Conservation (phyloP, 768 basidiomycete species). For the Lepiota venenata region DNA sequence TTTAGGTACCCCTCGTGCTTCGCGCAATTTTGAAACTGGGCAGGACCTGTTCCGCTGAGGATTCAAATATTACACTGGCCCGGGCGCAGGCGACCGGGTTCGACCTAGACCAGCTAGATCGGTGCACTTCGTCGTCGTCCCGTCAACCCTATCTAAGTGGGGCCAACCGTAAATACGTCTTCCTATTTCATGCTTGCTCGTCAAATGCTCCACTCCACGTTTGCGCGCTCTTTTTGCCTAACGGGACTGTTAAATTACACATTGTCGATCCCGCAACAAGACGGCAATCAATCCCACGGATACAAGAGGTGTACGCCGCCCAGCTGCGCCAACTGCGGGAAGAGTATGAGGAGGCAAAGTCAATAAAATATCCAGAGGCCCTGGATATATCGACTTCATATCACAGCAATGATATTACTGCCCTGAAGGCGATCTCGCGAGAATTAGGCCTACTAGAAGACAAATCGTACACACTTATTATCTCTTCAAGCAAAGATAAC, state of each 20-base stretch:
- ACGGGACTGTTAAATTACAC: conserved; percentile 69
- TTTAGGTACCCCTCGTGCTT: conserved; percentile 70
- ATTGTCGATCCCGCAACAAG: conserved; percentile 89
- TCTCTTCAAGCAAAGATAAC: conserved; percentile 85
- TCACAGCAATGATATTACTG: conserved; percentile 74
- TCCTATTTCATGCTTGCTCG: conserved; percentile 85
- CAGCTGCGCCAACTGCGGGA: conserved; percentile 49
- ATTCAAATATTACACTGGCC: conserved; percentile 69
- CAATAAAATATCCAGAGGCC: conserved; percentile 62
- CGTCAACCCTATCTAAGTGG: conserved; percentile 76
- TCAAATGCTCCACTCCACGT: conserved; percentile 75
- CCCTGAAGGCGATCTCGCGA: conserved; percentile 82
- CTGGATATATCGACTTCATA: conserved; percentile 68
- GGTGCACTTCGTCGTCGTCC: conserved; percentile 51
- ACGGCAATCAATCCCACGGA: conserved; percentile 74
- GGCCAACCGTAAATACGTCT: conserved; percentile 67
- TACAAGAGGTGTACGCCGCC: conserved; percentile 73
- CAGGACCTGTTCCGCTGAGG: conserved; percentile 70
- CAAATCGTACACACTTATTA: conserved; percentile 69
- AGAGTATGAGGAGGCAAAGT: conserved; percentile 35
- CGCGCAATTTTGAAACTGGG: conserved; percentile 84
- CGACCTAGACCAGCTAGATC: conserved; percentile 79
- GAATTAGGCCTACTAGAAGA: conserved; percentile 78
- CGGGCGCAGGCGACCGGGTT: conserved; percentile 80
- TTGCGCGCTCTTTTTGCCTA: conserved; percentile 83